Conservation (phyloP, 2,329 filamentous ascomycete genomes). For the Colletotrichum aenigma region DNA sequence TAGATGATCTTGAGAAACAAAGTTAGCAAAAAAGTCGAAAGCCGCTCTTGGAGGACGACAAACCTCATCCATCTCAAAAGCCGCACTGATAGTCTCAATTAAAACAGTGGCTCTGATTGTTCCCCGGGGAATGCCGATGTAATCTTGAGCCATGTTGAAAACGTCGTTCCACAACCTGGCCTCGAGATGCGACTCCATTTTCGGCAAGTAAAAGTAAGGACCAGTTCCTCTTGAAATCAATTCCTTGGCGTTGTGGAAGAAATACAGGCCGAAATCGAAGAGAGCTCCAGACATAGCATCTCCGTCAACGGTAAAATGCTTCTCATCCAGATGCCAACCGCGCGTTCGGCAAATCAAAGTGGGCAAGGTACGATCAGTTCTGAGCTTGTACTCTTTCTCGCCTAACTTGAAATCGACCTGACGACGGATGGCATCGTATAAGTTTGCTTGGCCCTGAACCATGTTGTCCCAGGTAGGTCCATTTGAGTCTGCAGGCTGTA, state of each 20-base stretch:
- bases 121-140: conserved; percentile 78
- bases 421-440: conserved; percentile 85
- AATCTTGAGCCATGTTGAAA: conserved; percentile 89
- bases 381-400: conserved; percentile 88
- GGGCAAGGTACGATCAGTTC: conserved; percentile 77
- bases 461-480: conserved; percentile 95
- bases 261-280: conserved; percentile 93
- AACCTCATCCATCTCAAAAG: conserved; percentile 89
- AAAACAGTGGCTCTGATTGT: conserved; percentile 87
- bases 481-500: conserved; percentile 63
- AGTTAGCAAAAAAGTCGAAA: background rate
- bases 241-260: conserved; percentile 90
- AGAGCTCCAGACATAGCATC: conserved; percentile 84
- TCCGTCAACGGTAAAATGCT: conserved; percentile 87
- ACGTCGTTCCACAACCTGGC: conserved; percentile 91
- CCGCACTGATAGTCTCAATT: conserved; percentile 90
- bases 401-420: conserved; percentile 91
- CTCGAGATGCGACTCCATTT: conserved; percentile 92
- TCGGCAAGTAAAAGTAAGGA: conserved; percentile 90
- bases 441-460: conserved; percentile 89
- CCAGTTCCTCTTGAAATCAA: conserved; percentile 76
- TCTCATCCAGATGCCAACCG: conserved; percentile 92
- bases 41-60: fast-evolving
- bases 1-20: conserved; percentile 72
- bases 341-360: conserved; percentile 86